Percentiles rank a stretch among this genome's conserved stretches.
phyloP scores from a whole-genome alignment of 305 asterid species.

The Withania somnifera region DNA sequence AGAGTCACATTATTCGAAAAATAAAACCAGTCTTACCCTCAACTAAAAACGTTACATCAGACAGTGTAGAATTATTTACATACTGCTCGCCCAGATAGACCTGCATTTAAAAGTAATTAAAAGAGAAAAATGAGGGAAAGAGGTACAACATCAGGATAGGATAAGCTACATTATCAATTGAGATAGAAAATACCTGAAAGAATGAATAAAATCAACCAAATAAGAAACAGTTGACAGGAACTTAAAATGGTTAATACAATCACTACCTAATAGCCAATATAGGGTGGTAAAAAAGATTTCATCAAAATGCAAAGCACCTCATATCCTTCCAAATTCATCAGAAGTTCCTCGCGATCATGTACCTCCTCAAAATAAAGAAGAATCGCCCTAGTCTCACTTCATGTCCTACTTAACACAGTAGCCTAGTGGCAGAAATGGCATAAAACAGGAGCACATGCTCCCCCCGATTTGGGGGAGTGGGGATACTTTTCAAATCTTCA shows the following conservation, averaged over 20 bases:
- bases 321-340: neutral
- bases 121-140: neutral
- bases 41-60: constrained; percentile 92
- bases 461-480: neutral
- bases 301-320: neutral
- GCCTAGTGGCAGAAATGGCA: neutral
- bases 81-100: constrained; percentile 92
- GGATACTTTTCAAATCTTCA: neutral
- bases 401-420: neutral
- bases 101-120: constrained; percentile 27
- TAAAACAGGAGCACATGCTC: neutral
- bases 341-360: neutral
- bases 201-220: neutral
- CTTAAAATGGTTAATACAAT: neutral
- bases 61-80: constrained; percentile 79
- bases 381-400: neutral
- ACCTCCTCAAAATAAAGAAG: neutral
- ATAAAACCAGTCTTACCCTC: constrained; percentile 51
- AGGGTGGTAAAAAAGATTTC: neutral
- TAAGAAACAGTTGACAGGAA: neutral
- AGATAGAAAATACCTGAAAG: neutral
- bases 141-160: neutral
- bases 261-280: neutral
- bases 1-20: neutral
- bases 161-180: neutral